These are phyloP conservation scores for Rosa rugosa DNA, from an alignment of 306 rosid genomes.

Conservation along the genomic window DNA sequence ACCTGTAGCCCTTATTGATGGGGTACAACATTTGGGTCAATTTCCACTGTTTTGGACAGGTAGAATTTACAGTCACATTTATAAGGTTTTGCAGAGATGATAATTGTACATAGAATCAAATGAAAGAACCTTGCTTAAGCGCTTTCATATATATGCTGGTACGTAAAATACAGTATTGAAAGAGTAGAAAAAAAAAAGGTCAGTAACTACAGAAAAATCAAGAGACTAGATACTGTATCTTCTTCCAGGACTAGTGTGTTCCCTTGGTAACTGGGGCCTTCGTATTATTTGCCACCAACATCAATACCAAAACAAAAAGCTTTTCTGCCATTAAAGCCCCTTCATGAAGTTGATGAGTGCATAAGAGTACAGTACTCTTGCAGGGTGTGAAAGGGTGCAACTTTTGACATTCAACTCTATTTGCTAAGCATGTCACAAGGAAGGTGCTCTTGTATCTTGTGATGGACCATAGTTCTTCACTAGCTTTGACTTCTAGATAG, in stretches of 20 bases:
- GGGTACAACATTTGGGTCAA: neutral
- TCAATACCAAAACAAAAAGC: slow-evolving; percentile 2
- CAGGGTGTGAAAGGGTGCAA: slow-evolving; percentile 26
- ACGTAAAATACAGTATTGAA: neutral
- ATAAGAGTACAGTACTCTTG: slow-evolving; percentile 15
- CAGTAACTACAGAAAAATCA: neutral
- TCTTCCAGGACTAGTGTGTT: slow-evolving; percentile 1
- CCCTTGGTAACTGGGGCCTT: neutral
- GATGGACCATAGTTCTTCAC: slow-evolving; percentile 69
- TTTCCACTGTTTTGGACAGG: neutral
- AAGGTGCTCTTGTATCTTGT: slow-evolving; percentile 73
- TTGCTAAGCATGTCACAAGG: slow-evolving; percentile 51
- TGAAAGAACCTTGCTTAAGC: slow-evolving; percentile 5
- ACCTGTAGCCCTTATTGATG: neutral
- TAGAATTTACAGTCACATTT: neutral
- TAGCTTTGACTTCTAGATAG: slow-evolving; percentile 52
- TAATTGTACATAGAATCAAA: neutral
- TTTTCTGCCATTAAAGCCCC: slow-evolving; percentile 18
- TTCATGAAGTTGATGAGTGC: slow-evolving; percentile 24
- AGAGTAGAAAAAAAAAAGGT: neutral
- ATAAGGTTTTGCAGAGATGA: neutral
- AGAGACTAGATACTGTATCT: neutral
- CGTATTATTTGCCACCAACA: neutral
- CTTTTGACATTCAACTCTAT: slow-evolving; percentile 17
- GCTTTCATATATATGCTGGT: neutral